These are phyloP conservation scores for Picea abies DNA, from an alignment of 83 land plant genomes.

Conservation along the genomic window DNA sequence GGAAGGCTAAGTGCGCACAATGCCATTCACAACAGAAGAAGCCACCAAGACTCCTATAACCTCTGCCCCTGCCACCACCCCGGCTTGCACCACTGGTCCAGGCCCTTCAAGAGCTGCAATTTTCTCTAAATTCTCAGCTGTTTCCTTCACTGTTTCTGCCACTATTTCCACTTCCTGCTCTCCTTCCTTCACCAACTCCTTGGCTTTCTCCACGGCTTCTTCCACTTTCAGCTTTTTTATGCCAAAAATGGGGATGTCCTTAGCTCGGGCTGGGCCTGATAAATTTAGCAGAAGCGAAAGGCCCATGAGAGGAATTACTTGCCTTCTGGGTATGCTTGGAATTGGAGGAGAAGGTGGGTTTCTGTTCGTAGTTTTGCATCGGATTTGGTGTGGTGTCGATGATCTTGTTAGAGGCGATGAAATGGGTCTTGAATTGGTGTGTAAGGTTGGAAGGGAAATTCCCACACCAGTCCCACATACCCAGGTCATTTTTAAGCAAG, in stretches of 20 bases:
- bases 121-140: conserved; percentile 21
- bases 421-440: not conserved
- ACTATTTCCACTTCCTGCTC: conserved; percentile 41
- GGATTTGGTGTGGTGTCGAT: not conserved
- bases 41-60: conserved; percentile 54
- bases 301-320: conserved; percentile 1
- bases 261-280: conserved; percentile 23
- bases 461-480: not conserved
- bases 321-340: conserved; percentile 15
- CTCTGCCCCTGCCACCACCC: conserved; percentile 63
- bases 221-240: conserved; percentile 35
- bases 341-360: not conserved
- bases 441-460: not conserved
- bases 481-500: not conserved
- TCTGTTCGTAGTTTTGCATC: not conserved
- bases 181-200: conserved; percentile 36
- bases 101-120: not conserved
- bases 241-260: conserved; percentile 68
- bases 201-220: conserved; percentile 37
- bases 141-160: conserved; percentile 34
- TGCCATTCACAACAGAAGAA: conserved; percentile 55
- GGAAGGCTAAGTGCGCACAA: conserved; percentile 52
- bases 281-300: conserved; percentile 4
- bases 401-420: not conserved
- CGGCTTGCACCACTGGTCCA: conserved; percentile 57